Evolutionary conservation across 257 asterid species (phyloP), one percentile per base, ranked within the genome.

Genomic region (Striga asiatica): DNA sequence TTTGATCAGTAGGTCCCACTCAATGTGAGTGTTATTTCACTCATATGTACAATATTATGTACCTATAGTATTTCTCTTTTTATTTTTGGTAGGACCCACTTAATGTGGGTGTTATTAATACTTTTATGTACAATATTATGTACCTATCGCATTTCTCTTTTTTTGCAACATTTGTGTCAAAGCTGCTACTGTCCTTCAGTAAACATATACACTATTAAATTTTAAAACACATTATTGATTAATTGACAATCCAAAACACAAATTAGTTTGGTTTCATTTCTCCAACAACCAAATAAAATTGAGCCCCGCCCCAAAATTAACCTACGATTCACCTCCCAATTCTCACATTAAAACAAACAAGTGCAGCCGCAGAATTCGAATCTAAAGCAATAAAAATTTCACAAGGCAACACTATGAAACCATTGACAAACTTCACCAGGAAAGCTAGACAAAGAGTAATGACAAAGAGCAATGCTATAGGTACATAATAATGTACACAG

Each of bases 361-460:
- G 37, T 34, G 34, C 11, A 28, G 35, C 72, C 69, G 69, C 23
- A 46, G 38, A 48, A 12, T 23, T 62, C 69, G 74, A 74, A 72
- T 76, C 82, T 66, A 65, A 41, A 50, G 41, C 17, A 54, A 55
- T 22, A 66, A 37, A 31, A 55, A 63, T 39, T 28, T 28, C 43
- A 50, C 47, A 37, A 22, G 23, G 2, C 23, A 47, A 61, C 66
- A 46, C 3, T 12, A 20, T n/a, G 8, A 3, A 12, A 37, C 43
- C 43, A 39, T 39, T 42, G 61, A 42, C 54, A 54, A 13, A 23
- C 66, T 13, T 4, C 47, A 8, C 14, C 13, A 59, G 51, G 39
- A 32, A 27, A 1, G 55, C 51, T 38, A 37, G 20, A 0, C 60
- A n/a, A n/a, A n/a, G n/a, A n/a, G n/a, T n/a, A n/a, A n/a, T n/a